A percentile compares a stretch with the other conserved stretches of the same genome.
Evolutionary conservation across 192 early-diverging fungal species (phyloP).

Genomic region (Coemansia sp.): DNA sequence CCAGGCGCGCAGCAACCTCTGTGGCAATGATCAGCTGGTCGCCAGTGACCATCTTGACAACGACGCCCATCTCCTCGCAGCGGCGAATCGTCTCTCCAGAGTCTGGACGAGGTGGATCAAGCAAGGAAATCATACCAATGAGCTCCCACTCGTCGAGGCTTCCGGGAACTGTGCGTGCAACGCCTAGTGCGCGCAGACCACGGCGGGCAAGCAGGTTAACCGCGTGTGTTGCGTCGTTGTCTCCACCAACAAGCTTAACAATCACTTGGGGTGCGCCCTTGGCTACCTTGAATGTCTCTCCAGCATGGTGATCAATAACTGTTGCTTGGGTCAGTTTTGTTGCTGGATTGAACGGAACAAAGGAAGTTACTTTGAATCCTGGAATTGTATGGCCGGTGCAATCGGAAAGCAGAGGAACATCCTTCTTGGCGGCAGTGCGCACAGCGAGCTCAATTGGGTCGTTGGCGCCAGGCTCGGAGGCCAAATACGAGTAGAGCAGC

Average conservation of each 20-base stretch:
- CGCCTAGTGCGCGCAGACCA: conserved; percentile 91
- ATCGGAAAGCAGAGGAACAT: conserved; percentile 69
- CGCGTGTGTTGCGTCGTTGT: conserved; percentile 78
- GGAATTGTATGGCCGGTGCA: conserved; percentile 75
- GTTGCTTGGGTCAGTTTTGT: conserved; percentile 93
- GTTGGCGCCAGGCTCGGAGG: conserved; percentile 84
- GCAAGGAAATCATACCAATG: conserved; percentile 87
- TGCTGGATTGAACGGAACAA: conserved; percentile 91
- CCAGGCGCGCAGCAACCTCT: conserved; percentile 86
- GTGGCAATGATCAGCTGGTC: conserved; percentile 95
- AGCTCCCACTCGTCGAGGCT: conserved; percentile 70
- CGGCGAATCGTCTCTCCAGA: conserved; percentile 83
- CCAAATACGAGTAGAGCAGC: conserved; percentile 75
- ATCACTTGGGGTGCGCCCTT: conserved; percentile 97
- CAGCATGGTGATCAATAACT: conserved; percentile 70
- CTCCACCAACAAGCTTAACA: conserved; percentile 75
- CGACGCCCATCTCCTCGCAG: conserved; percentile 83
- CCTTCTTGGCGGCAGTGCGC: conserved; percentile 75
- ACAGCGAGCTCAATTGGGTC: conserved; percentile 89
- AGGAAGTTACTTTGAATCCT: conserved; percentile 88
- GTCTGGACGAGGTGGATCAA: conserved; percentile 89
- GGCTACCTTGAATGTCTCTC: conserved; percentile 79
- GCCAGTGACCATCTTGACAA: conserved; percentile 97
- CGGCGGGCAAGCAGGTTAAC: conserved; percentile 83
- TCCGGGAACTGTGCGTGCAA: conserved; percentile 75